Conservation (phyloP, 1,139 yeast genomes). For the Suhomyces coccinellae region DNA sequence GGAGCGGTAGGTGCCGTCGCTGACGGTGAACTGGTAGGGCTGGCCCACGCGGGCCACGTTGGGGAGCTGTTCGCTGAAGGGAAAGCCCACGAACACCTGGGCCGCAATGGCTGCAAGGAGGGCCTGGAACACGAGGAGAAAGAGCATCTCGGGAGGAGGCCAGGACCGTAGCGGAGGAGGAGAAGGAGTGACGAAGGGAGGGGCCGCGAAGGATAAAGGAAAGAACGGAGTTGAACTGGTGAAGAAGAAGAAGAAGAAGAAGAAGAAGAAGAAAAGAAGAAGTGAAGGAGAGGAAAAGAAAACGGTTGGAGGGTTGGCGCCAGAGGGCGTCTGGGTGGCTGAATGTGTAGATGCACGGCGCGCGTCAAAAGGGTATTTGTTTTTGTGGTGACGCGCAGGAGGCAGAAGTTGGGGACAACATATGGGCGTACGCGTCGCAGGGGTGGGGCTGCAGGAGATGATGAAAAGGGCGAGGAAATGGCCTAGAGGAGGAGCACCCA, state of each 20-base stretch:
- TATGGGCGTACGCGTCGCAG: background rate
- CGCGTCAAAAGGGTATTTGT: constrained; percentile 1
- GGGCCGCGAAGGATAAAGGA: background rate
- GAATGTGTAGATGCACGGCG: background rate
- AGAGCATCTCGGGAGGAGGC: constrained; percentile 9
- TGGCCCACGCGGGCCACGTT: constrained; percentile 76
- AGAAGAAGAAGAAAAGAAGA: background rate
- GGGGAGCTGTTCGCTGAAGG: constrained; percentile 80
- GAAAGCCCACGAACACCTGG: constrained; percentile 63
- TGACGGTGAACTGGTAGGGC: constrained; percentile 65
- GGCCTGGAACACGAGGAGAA: constrained; percentile 14
- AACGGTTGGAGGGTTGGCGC: background rate
- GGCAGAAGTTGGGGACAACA: background rate
- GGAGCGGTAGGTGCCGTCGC: constrained; percentile 69
- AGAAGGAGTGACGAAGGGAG: background rate
- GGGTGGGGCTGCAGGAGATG: no score
- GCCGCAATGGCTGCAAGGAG: constrained; percentile 17
- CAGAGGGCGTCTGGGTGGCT: no score
- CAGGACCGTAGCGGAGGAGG: background rate
- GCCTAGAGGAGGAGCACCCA: background rate
- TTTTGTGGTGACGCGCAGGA: background rate
- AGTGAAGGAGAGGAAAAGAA: background rate
- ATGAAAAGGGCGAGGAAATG: background rate
- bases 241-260: background rate
- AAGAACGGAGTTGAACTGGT: background rate